Base-by-base conservation (phyloP, 192 early-diverging fungal species). In the Umbelopsis sp. region DNA sequence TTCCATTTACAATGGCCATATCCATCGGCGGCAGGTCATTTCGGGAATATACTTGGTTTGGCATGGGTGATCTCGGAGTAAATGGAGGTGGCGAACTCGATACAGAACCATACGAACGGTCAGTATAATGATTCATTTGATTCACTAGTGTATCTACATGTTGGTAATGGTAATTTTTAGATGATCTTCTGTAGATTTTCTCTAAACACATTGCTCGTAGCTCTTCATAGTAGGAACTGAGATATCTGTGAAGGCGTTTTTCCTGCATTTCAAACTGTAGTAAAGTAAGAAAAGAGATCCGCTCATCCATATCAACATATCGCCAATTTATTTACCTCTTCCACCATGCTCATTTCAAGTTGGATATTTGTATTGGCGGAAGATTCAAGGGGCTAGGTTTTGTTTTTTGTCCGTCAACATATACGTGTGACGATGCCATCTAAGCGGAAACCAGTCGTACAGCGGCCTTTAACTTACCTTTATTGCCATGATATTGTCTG, bases 171-270 rank as follows among this genome's bases (percentile, higher is more conserved):
- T 34, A 32, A 20, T 16, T 32, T 29, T 7, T 17, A 7, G 16
- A 32, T n/a, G 26, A 34, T 34, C 56, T 29, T 17, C 56, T 31
- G 34, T 62, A 62, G 25, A 62, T 62, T 17, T 62, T 62, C 17
- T 62, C 56, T 7, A 62, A 34, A 62, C 56, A 62, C 17, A 62
- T 4, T 31, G 56, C 56, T 20, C 56, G 26, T 20, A 62, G 31
- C 31, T 62, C 56, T 26, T 62, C 56, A 62, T 62, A 62, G 17
- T 62, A 62, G 4, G 56, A 32, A 31, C 56, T 62, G 11, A 62
- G 56, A 32, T 32, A 17, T 62, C n/a, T 62, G 56, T 62, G 56
- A 31, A 62, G 56, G 12, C 56, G 56, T 6, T 62, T 22, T 8
- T 62, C 56, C 4, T 62, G 56, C 17, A 62, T 32, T 16, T 62